Base-by-base conservation (phyloP, 345 rosid genomes). In the Trapa incisa region DNA sequence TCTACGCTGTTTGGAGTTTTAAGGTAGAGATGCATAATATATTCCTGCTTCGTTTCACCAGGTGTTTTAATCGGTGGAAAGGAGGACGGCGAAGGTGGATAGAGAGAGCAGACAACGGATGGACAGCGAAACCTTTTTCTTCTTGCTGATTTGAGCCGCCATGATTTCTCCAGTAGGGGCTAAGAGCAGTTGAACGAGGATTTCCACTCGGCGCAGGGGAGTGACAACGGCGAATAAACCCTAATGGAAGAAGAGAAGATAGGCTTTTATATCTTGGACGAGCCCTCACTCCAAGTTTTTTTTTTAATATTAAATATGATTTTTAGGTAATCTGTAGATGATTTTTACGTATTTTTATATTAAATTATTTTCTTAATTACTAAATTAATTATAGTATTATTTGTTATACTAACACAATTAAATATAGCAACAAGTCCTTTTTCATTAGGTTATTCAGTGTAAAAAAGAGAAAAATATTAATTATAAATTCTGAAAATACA, bases 101-200 rank as follows among this genome's bases (percentile, higher is more conserved):
- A 22, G 42, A 61, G 56, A 53, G 66, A 45, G 29, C 33, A 53
- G 13, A 53, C 7, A 0, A 61, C 3, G 7, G 0, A 61, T 12
- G 56, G 12, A 38, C 6, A 29, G 56, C 29, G 37, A 71, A 37
- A 71, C 74, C 74, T 71, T 72, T 32, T 69, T 67, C 64, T 72
- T 72, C 70, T 72, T 72, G 70, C 75, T 72, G 70, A 72, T 72
- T 48, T 72, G 75, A 67, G 41, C 67, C 61, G 75, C 63, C 75
- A 72, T 72, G 73, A 35, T 54, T 33, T 32, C 39, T 64, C 39
- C 62, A 22, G 52, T 11, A 32, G 15, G 60, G 22, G 60, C 60
- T 54, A 10, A 5, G 63, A 58, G 63, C 63, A 58, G 63, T 58
- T 4, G 63, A 58, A 38, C 13, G 2, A 33, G 0, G 35, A 4